These are phyloP conservation scores for Xylaria sp. DNA, from an alignment of 2,329 filamentous ascomycete species.

Conservation along the genomic window DNA sequence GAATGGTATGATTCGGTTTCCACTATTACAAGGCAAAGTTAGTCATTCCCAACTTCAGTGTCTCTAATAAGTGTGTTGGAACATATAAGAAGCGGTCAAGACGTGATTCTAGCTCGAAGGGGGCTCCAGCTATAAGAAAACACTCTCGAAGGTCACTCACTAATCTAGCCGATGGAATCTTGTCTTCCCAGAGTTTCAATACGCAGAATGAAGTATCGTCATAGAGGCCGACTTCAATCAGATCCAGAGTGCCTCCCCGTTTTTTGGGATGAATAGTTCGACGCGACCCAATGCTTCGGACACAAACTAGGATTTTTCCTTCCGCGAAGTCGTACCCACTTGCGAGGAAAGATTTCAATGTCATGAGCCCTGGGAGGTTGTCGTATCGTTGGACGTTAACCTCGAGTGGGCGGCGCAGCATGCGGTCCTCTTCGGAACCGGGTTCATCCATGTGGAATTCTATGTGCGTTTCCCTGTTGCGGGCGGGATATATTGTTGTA, in stretches of 20 bases:
- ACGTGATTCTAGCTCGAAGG: too few relatives aligned
- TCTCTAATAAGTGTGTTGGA: not conserved
- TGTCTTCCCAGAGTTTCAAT: conserved; percentile 66
- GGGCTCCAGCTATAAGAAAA: not conserved
- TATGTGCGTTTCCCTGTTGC: conserved; percentile 64
- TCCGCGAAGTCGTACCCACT: conserved; percentile 64
- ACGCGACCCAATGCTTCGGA: conserved; percentile 65
- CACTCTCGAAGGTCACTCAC: not conserved
- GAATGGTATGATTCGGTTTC: conserved; percentile 59
- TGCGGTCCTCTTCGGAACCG: conserved; percentile 52
- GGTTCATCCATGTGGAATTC: conserved; percentile 61
- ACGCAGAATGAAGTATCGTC: conserved; percentile 66
- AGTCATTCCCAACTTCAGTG: not conserved
- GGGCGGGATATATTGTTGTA: conserved; percentile 68
- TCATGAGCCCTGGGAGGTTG: conserved; percentile 63
- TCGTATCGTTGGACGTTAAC: conserved; percentile 47
- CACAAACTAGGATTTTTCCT: conserved; percentile 65
- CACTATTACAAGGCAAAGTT: conserved; percentile 51
- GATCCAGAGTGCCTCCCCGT: conserved; percentile 57
- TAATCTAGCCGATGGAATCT: conserved; percentile 55
- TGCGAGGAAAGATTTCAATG: conserved; percentile 63
- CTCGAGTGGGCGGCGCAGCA: conserved; percentile 60
- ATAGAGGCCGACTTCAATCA: conserved; percentile 64
- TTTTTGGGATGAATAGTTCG: conserved; percentile 62
- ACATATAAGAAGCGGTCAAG: not conserved